Evolutionary conservation across 176 grass and related monocot genomes (phyloP), one percentile per base, ranked within the genome.

Genomic region (Carex myosuroides): DNA sequence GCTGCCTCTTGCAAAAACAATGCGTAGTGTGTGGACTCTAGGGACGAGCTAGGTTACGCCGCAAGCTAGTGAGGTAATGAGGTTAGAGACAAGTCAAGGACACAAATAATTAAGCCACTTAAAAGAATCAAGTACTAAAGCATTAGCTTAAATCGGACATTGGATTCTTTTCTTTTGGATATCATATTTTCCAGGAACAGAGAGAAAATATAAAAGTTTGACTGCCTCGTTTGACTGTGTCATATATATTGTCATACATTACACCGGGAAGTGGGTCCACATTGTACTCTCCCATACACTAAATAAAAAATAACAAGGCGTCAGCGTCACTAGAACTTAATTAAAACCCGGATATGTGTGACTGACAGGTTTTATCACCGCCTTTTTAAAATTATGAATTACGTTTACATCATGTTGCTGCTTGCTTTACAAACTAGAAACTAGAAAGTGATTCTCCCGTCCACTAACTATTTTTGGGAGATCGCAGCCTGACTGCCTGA

Each of bases 1-100:
- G 88, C 77, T 41, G 65, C 87, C 81, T 35, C 81, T 92, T 85
- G 88, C 85, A 8, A 80, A 33, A 50, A 87, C 90, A 81, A 32
- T 89, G 80, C 77, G 42, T 26, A 52, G 85, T 0, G 13, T 89
- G 55, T 91, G 89, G 93, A 12, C 80, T 5, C n/a, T 70, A 24
- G 30, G 21, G 0, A 91, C 87, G 56, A 84, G 74, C 0, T 0
- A 44, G 89, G 71, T 11, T 91, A 88, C 76, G 93, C 89, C 32
- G 83, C 83, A 26, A 89, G 55, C n/a, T n/a, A n/a, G n/a, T n/a
- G n/a, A n/a, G n/a, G n/a, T n/a, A n/a, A n/a, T 87, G 91, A 96
- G 83, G 69, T 71, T 81, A 84, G 91, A 26, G 33, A 4, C 33
- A 35, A 4, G 33, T 64, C 61, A 64, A 13, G 22, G 10, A 64